These are phyloP conservation scores for Cryptosporidium sp. DNA, from an alignment of 169 alveolate species.

Conservation along the genomic window DNA sequence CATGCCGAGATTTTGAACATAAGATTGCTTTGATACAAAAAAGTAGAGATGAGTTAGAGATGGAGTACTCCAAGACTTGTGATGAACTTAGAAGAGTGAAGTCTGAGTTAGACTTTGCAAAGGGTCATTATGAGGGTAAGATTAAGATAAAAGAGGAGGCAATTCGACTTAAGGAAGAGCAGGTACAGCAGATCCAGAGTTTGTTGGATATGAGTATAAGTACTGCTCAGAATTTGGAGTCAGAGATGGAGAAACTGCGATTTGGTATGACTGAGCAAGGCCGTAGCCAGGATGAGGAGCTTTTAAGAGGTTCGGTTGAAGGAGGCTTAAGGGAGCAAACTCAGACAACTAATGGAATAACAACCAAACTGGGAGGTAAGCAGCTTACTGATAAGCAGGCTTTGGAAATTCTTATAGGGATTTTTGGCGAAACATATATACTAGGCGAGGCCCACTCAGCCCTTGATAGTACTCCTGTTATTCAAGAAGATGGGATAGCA, in stretches of 20 bases:
- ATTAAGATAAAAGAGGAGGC: constrained; percentile 67
- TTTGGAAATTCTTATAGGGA: constrained; percentile 18
- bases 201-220: constrained; percentile 64
- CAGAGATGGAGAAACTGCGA: constrained; percentile 22
- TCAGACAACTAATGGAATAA: background rate
- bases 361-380: background rate
- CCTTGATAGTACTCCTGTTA: background rate
- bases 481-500: background rate
- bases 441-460: background rate
- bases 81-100: constrained; percentile 70
- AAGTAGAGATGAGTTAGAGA: constrained; percentile 65
- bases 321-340: background rate
- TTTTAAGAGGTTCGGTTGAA: background rate
- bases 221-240: constrained; percentile 52
- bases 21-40: constrained; percentile 43
- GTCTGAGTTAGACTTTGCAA: constrained; percentile 64
- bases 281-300: background rate
- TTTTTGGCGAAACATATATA: constrained; percentile 56
- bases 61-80: constrained; percentile 38
- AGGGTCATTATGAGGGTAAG: constrained; percentile 68
- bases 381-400: constrained; percentile 42
- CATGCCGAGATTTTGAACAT: constrained; percentile 61
- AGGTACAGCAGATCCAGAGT: constrained; percentile 43
- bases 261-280: background rate
- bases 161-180: constrained; percentile 50